These are phyloP conservation scores for Syzygium grande DNA, from an alignment of 345 rosid species.

Conservation along the genomic window DNA sequence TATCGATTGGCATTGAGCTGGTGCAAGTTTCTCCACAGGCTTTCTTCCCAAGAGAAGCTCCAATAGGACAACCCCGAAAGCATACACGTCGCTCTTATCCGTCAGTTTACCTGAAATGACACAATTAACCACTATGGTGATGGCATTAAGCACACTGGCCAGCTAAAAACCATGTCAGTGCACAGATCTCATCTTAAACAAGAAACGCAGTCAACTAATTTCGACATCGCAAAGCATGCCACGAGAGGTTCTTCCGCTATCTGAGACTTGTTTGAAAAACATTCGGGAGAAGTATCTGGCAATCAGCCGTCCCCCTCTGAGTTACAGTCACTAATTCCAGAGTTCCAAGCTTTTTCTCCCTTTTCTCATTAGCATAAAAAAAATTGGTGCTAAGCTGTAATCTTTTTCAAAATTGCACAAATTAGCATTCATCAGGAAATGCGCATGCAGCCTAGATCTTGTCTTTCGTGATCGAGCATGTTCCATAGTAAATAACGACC, in stretches of 20 bases:
- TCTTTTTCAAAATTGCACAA: background rate
- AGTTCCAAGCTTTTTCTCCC: background rate
- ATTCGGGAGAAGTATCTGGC: background rate
- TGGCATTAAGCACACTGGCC: background rate
- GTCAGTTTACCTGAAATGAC: constrained; percentile 61
- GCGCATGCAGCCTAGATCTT: background rate
- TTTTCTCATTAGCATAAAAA: background rate
- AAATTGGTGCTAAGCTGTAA: background rate
- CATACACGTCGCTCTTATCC: constrained; percentile 95
- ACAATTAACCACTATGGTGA: background rate
- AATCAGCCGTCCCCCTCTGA: background rate
- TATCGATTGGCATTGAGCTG: constrained; percentile 80
- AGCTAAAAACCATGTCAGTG: background rate
- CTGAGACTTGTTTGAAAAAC: background rate
- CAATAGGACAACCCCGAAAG: constrained; percentile 89
- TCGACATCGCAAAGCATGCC: background rate
- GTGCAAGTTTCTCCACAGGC: constrained; percentile 82
- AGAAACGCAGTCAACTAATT: background rate
- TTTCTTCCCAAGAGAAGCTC: constrained; percentile 80
- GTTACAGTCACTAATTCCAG: background rate
- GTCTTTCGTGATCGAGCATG: background rate
- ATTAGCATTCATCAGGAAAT: background rate
- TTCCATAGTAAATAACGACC: background rate
- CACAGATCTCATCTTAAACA: background rate
- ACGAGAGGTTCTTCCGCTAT: background rate